Conservation (phyloP, 2,329 filamentous ascomycete genomes). For the Aspergillus pseudoviridinutans region DNA sequence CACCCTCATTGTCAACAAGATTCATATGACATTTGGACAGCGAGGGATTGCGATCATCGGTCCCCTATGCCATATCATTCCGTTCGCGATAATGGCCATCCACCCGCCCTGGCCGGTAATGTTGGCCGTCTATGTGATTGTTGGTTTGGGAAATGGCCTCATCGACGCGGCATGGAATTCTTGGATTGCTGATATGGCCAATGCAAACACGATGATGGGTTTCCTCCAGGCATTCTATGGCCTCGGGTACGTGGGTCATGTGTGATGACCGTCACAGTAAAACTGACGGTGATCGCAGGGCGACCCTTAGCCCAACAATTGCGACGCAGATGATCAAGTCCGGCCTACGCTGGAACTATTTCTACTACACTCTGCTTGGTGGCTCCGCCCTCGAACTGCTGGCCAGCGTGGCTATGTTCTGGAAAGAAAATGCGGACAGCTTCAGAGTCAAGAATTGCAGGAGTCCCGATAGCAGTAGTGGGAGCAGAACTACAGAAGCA, state of each 20-base stretch:
- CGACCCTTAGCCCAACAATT: constrained; percentile 10
- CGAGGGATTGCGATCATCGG: constrained; percentile 67
- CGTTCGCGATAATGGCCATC: constrained; percentile 25
- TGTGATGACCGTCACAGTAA: neutral
- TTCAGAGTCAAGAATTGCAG: constrained; percentile 7
- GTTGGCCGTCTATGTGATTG: constrained; percentile 31
- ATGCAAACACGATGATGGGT: constrained; percentile 68
- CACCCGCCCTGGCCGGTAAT: constrained; percentile 36
- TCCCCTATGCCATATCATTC: constrained; percentile 26
- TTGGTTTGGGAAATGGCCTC: constrained; percentile 35
- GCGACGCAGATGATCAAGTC: constrained; percentile 10
- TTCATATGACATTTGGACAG: constrained; percentile 55
- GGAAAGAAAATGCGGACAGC: constrained; percentile 4
- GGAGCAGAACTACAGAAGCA: constrained; percentile 7
- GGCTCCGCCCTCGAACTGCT: constrained; percentile 6
- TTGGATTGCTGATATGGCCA: constrained; percentile 67
- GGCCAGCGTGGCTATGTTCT: constrained; percentile 4
- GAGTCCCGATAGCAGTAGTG: neutral
- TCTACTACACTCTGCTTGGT: constrained; percentile 9
- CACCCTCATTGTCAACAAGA: constrained; percentile 41
- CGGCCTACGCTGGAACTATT: constrained; percentile 8
- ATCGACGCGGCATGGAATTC: constrained; percentile 54
- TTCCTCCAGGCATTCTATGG: constrained; percentile 71
- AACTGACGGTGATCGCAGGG: neutral
- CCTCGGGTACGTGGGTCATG: constrained; percentile 45